phyloP scores from a whole-genome alignment of 345 rosid genomes.

The Eucalyptus shirleyi region DNA sequence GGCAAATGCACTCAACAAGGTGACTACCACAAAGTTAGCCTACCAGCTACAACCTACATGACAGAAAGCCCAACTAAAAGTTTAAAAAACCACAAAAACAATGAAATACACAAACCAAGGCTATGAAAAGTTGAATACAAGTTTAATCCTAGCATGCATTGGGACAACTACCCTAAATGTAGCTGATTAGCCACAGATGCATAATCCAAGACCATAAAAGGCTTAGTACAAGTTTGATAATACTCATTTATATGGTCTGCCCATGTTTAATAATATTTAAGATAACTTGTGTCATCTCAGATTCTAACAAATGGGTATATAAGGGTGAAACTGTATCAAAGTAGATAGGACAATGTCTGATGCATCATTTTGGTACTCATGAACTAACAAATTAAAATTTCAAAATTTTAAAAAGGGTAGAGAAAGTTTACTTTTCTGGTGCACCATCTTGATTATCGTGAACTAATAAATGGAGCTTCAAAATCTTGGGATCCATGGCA shows the following conservation, averaged over 20 bases:
- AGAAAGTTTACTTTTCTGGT: conserved; percentile 58
- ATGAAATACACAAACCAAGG: not conserved
- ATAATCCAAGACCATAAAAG: not conserved
- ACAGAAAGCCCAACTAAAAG: not conserved
- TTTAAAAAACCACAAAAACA: not conserved
- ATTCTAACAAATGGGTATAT: not conserved
- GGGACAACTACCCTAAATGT: not conserved
- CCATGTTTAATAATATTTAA: not conserved
- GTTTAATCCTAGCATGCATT: not conserved
- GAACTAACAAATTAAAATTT: not conserved
- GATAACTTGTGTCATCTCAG: not conserved
- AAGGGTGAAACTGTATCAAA: not conserved
- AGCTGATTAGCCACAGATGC: not conserved
- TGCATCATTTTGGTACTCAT: not conserved
- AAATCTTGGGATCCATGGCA: conserved; percentile 84
- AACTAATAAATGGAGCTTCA: conserved; percentile 77
- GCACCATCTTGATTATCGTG: conserved; percentile 85
- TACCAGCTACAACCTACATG: not conserved
- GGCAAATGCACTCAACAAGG: not conserved
- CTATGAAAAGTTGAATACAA: not conserved
- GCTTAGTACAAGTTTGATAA: not conserved
- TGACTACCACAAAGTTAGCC: not conserved
- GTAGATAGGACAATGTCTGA: not conserved
- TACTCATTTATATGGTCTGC: not conserved
- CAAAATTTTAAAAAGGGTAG: not conserved